Base-by-base conservation (phyloP, 2,329 filamentous ascomycete genomes). In the Alternaria infectoria region DNA sequence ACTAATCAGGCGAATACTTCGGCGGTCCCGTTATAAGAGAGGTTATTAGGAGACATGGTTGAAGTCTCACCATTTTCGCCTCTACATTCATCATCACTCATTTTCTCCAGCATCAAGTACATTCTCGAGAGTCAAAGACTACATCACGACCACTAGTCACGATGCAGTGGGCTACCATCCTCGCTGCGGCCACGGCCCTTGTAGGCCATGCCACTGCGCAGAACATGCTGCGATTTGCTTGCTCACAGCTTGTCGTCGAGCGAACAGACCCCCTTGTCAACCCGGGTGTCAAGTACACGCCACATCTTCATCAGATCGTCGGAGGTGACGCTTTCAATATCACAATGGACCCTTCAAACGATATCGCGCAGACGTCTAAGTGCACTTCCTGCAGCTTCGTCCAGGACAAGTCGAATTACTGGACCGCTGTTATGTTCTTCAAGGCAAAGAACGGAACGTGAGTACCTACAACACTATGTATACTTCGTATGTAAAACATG, bases 401-500 rank as follows among this genome's bases (percentile, higher is more conserved):
- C 11, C 72, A 78, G 58, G 75, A 78, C 40, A 76, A 74, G 66
- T 76, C 73, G 1, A 78, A 77, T 58, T 78, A 78, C 64, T 78
- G 76, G 76, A 78, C 76, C 6, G 76, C 76, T 2, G 76, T 78
- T 49, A 78, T 78, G 76, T 78, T 78, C 71, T 78, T 77, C 70
- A 73, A 78, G 58, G 65, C 70, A 40, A 77, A 76, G 70, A 77
- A 77, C 57, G 76, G 75, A 36, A 50, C 26, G 47, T 50, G 11
- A 40, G 25, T 50, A 15, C 11, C 10, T 6, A 40, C 3, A 40
- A 11, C n/a, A 40, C 36, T 17, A 40, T 5, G 25, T 28, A 30
- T 4, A 3, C n/a, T 19, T 19, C 6, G 25, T 1, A 13, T 30
- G 25, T 30, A 25, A 50, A 25, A 50, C 12, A 50, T 30, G 12